phyloP scores from a whole-genome alignment of 306 rosid species.

The Astragalus membranaceus region DNA sequence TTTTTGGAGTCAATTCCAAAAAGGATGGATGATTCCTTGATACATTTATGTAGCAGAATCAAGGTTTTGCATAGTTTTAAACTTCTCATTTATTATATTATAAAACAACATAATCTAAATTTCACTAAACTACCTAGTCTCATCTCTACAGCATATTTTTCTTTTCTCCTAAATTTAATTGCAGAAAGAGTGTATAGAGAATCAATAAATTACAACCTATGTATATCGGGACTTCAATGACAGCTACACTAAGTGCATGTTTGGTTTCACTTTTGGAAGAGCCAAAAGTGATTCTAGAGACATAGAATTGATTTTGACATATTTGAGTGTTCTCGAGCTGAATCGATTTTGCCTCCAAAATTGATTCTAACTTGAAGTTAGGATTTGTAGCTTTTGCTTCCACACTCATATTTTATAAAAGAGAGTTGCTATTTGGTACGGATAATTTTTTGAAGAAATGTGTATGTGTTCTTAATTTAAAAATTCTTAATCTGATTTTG shows the following conservation, averaged over 20 bases:
- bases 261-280: too few species aligned
- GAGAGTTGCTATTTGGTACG: too few species aligned
- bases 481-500: too few species aligned
- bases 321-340: too few species aligned
- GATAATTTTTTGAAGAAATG: too few species aligned
- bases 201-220: background rate
- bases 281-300: too few species aligned
- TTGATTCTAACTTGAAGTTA: too few species aligned
- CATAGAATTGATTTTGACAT: too few species aligned
- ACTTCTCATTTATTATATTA: background rate
- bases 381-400: too few species aligned
- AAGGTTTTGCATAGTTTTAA: background rate
- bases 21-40: background rate
- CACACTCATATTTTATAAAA: too few species aligned
- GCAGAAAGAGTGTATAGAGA: background rate
- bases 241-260: background rate
- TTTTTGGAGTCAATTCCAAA: background rate
- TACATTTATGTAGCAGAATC: background rate
- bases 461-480: too few species aligned
- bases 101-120: background rate
- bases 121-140: background rate
- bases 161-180: background rate
- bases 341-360: too few species aligned
- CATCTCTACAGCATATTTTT: background rate
- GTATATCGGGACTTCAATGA: background rate